Conservation (phyloP, 768 basidiomycete genomes). For the Cubamyces sp. region DNA sequence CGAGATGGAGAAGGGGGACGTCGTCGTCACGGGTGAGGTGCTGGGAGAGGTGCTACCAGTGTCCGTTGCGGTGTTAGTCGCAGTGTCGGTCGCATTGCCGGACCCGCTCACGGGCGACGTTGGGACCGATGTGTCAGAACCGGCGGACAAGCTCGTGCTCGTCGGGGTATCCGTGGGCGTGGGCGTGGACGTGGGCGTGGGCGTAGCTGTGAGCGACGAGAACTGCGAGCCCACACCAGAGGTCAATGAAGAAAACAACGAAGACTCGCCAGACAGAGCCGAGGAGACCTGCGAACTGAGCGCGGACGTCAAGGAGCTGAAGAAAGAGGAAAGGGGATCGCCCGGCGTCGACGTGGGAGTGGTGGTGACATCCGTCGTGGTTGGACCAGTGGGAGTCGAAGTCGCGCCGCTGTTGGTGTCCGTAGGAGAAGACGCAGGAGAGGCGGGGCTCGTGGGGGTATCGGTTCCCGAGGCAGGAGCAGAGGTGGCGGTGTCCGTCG, state of each 20-base stretch:
- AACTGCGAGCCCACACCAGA: background rate
- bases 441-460: conserved; percentile 9
- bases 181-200: conserved; percentile 9
- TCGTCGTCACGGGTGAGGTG: background rate
- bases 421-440: background rate
- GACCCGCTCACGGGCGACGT: background rate
- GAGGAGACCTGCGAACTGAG: conserved; percentile 9
- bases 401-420: conserved; percentile 1
- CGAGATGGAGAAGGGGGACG: background rate
- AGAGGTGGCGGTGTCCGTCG: conserved; percentile 10
- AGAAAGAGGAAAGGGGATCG: background rate
- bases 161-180: background rate
- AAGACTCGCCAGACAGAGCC: background rate
- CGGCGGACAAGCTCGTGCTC: background rate
- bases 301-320: conserved; percentile 5
- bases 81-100: conserved; percentile 9
- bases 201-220: conserved; percentile 1
- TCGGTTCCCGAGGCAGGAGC: conserved; percentile 4
- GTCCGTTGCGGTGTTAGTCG: conserved; percentile 5
- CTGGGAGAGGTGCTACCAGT: background rate
- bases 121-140: background rate
- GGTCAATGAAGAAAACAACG: conserved; percentile 6
- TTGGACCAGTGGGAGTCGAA: conserved; percentile 4
- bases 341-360: conserved; percentile 11
- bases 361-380: conserved; percentile 5